Percentiles rank a stretch among this genome's conserved stretches.
These are phyloP conservation scores for Diversispora epigaea DNA, from an alignment of 192 early-diverging fungal species.

Conservation along the genomic window DNA sequence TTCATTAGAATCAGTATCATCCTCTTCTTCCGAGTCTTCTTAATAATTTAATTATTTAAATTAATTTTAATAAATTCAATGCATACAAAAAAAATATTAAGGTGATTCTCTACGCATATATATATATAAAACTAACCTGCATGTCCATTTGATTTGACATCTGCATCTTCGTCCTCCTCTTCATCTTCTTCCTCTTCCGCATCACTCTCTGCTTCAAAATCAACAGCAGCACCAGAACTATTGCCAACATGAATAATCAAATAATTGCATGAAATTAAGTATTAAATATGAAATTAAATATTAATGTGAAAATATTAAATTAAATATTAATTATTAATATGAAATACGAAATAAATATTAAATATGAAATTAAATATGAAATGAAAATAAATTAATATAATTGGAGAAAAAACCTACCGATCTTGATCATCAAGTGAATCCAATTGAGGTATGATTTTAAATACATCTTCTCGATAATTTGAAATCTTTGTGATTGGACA, in stretches of 20 bases:
- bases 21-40: too few species aligned
- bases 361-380: constrained; percentile 4
- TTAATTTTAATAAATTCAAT: background rate
- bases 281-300: constrained; percentile 3
- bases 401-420: constrained; percentile 29
- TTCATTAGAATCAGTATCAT: too few species aligned
- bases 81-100: background rate
- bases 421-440: constrained; percentile 43
- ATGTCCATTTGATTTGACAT: constrained; percentile 12
- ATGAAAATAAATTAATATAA: background rate
- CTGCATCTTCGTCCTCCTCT: background rate
- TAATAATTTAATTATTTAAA: too few species aligned
- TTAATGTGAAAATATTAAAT: too few species aligned
- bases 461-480: constrained; percentile 41
- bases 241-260: background rate
- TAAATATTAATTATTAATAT: background rate
- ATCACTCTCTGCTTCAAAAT: constrained; percentile 22
- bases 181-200: constrained; percentile 2
- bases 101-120: background rate
- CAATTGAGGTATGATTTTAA: constrained; percentile 42
- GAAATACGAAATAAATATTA: background rate
- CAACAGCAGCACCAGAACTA: background rate
- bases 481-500: constrained; percentile 34
- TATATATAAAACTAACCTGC: background rate
- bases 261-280: background rate